Base-by-base conservation (phyloP, 176 grass and related monocot species). In the Echinochloa phyllopogon region DNA sequence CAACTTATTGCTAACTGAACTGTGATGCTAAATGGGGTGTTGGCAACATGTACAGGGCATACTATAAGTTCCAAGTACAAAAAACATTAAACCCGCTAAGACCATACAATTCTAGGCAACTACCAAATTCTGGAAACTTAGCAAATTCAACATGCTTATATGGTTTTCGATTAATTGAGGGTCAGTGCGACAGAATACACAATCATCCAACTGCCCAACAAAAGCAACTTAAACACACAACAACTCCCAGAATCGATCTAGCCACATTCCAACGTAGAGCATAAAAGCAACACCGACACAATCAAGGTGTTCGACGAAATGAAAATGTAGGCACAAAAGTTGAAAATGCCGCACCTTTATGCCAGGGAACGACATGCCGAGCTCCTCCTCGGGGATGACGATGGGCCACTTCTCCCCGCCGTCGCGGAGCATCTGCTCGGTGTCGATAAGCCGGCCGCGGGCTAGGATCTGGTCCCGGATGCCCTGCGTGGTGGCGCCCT, bases 251-350 rank as follows among this genome's bases (percentile, higher is more conserved):
- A n/a, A n/a, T n/a, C n/a, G n/a, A n/a, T n/a, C 8, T 52, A 77
- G 36, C n/a, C 13, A 2, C n/a, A 10, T 4, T 56, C 1, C 12
- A 39, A 65, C 24, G 29, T 21, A 64, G 45, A 3, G 45, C 36
- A 88, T n/a, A 7, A 20, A 44, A 77, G n/a, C 82, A 36, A 23
- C 44, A 40, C 10, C 24, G 18, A 43, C 10, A 78, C 78, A 62
- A 8, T 33, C 69, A 77, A 81, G 42, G 20, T 81, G 82, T 90
- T 88, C 55, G 82, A 90, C 59, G 47, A 88, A 87, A 58, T n/a
- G 27, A 14, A 21, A 39, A 77, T 13, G 24, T 0, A 5, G 6
- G 8, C 14, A 33, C 23, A 75, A 83, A 72, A n/a, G n/a, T n/a
- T n/a, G n/a, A n/a, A n/a, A n/a, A n/a, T n/a, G n/a, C n/a, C n/a